Evolutionary conservation across 2,329 filamentous ascomycete genomes (phyloP), one percentile per base, ranked within the genome.

Genomic region (Fusarium sp.): DNA sequence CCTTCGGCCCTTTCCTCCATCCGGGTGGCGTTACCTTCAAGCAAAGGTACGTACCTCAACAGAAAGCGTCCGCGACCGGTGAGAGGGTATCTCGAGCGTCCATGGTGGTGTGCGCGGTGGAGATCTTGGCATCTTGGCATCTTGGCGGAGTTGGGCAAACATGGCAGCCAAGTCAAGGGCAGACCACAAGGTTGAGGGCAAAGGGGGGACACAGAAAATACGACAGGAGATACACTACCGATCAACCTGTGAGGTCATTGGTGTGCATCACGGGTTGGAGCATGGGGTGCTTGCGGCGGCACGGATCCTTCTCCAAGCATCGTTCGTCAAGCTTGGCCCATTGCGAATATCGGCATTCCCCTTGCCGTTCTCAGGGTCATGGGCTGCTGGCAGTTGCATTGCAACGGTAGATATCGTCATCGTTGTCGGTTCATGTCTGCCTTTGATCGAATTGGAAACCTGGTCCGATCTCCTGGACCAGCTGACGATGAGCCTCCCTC

Each of bases 51-150:
- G 50, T 66, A 68, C 62, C 45, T 56, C 57, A 20, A 40, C 40
- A 64, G 40, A 64, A 50, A 40, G 66, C 62, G 58, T 34, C 54
- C 65, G 61, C 60, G 60, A 57, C 69, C 56, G 60, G 67, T 61
- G 59, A 64, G 42, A 62, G 40, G 59, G 62, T 61, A 65, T 76
- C 62, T 66, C 34, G 62, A 67, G 66, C 65, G 63, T 73, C 47
- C 34, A 24, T 69, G 62, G 76, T 76, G 76, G 76, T 77, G 75
- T 77, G 72, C 64, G 45, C 27, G 38, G 74, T 75, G 76, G 76
- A 38, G 62, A 66, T 75, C 65, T 71, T 76, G 66, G 66, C 62
- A 67, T 37, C 76, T 77, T 77, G 76, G 76, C 76, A 58, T 40
- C 64, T 69, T 75, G 70, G 67, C 72, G 47, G 27, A 34, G 47